A percentile compares a stretch with the other conserved stretches of the same genome.
These are phyloP conservation scores for Flaveria linearis DNA, from an alignment of 129 eudicot genomes.

Conservation along the genomic window DNA sequence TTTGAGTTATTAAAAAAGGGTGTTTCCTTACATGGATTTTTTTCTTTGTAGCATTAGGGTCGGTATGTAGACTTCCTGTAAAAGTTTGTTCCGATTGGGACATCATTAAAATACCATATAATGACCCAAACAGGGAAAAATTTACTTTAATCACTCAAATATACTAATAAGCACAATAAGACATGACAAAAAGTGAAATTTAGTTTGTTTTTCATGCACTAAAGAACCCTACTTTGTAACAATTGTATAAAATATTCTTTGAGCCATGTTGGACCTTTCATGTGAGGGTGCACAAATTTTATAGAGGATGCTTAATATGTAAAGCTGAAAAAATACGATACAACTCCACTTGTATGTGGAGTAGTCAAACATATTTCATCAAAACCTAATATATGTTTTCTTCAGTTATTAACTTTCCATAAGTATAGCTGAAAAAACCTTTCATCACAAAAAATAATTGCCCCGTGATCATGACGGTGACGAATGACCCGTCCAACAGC, in stretches of 20 bases:
- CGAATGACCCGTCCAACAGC: conserved; percentile 99
- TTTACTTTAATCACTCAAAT: not conserved
- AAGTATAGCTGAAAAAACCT: conserved; percentile 46
- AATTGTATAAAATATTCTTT: conserved; percentile 6
- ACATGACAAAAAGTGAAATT: not conserved
- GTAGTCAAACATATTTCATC: conserved; percentile 19
- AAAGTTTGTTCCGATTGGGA: not conserved
- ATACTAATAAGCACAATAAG: not conserved
- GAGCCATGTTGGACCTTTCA: not conserved
- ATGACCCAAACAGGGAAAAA: not conserved
- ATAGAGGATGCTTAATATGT: not conserved
- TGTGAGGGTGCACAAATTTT: too few relatives aligned
- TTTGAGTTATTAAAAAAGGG: not conserved
- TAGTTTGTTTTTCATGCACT: not conserved
- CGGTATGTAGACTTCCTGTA: not conserved
- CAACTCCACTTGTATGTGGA: not conserved
- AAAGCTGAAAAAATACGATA: not conserved
- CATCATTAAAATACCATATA: not conserved
- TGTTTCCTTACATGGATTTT: not conserved
- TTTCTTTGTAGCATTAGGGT: not conserved
- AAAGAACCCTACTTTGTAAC: not conserved
- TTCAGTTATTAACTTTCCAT: not conserved
- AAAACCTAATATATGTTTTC: conserved; percentile 14
- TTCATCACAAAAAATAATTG: conserved; percentile 94
- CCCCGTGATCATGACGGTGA: conserved; percentile 96